Evolutionary conservation across 202 grass and related monocot genomes (phyloP), one percentile per base, ranked within the genome.

Genomic region (Cymbopogon flexuosus): DNA sequence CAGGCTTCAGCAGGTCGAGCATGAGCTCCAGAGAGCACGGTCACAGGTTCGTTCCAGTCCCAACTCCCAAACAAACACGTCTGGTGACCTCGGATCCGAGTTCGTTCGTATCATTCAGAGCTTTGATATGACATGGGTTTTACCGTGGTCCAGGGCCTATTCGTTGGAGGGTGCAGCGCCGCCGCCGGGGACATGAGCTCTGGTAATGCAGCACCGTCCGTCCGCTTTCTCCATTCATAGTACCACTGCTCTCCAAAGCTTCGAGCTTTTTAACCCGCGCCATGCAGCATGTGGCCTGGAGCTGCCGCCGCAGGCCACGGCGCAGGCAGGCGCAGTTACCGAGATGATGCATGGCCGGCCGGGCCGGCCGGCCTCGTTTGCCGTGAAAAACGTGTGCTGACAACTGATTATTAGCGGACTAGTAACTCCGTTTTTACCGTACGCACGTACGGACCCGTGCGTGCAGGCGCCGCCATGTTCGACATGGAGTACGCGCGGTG

Each of bases 1-100:
- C 71, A 95, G 92, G 78, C 92, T 99, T 41, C 96, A 99, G 63
- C 96, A 99, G 82, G 85, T 96, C 3, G 92, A 96, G 86, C 92
- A 91, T 83, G 90, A 99, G 21, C 79, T 93, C 67, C 94, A 93
- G 67, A 87, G 89, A 88, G 89, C 89, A 66, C 89, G 94, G 81
- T 83, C 94, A 79, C 91, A 97, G 94, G 94, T 97, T 68, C 63
- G 78, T 68, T 58, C 47, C 81, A 72, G 8, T 18, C 62, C 24
- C 19, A 42, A 68, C 10, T 62, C 64, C 42, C 12, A 41, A 68
- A 65, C 65, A 11, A 12, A 5, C 43, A 14, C 13, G 13, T 47
- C 45, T 47, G 45, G 15, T 47, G 45, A 12, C 45, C 14, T 19
- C 47, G 68, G 68, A 31, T 39, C 31, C 18, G 24, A 57, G 33